phyloP scores from a whole-genome alignment of 2,329 filamentous ascomycete species.

The Pochonia chlamydosporia region DNA sequence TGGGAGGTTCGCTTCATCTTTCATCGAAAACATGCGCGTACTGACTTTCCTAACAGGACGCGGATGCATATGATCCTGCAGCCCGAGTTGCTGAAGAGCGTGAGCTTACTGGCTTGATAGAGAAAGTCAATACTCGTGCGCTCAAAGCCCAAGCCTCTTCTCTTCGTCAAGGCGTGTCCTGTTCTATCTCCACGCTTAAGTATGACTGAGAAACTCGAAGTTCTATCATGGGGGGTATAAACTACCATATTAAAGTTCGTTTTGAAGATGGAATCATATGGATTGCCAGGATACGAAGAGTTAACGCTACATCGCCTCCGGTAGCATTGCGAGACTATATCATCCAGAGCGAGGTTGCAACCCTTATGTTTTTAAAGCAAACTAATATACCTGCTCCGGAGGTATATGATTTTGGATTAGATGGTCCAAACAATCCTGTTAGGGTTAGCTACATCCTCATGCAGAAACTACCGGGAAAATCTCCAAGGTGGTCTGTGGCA shows the following conservation, averaged over 20 bases:
- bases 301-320: conserved; percentile 34
- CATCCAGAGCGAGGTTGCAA: conserved; percentile 34
- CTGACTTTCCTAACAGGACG: conserved; percentile 24
- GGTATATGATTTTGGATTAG: conserved; percentile 30
- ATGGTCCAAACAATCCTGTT: conserved; percentile 23
- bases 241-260: conserved; percentile 35
- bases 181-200: conserved; percentile 27
- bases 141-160: conserved; percentile 29
- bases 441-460: conserved; percentile 36
- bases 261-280: conserved; percentile 38
- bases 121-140: conserved; percentile 27
- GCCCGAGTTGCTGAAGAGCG: conserved; percentile 25
- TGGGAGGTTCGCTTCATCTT: conserved; percentile 27
- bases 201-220: conserved; percentile 27
- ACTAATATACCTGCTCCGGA: conserved; percentile 30
- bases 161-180: conserved; percentile 28
- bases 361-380: conserved; percentile 31
- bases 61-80: conserved; percentile 25
- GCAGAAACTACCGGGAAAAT: conserved; percentile 33
- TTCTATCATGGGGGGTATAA: conserved; percentile 38
- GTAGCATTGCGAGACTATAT: conserved; percentile 26
- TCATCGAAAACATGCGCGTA: conserved; percentile 1
- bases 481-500: conserved; percentile 29
- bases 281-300: conserved; percentile 35
- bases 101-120: conserved; percentile 27